Evolutionary conservation across 441 rosid species (phyloP).

Genomic region (Jatropha multifida): DNA sequence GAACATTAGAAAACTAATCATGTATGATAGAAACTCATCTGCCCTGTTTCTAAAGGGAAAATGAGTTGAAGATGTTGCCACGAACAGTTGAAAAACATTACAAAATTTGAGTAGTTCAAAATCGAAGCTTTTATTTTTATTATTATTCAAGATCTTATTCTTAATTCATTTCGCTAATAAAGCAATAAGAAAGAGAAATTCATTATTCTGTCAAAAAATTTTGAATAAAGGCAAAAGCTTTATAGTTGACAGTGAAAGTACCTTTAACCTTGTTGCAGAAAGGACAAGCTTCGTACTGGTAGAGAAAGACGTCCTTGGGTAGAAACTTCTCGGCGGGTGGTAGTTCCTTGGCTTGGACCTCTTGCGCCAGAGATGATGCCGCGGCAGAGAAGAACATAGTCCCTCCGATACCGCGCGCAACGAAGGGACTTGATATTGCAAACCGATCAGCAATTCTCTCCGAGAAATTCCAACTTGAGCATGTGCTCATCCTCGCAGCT

Average conservation of each 20-base stretch:
- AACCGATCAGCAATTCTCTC: slow-evolving; percentile 33
- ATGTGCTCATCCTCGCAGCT: slow-evolving; percentile 34
- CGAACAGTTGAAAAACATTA: neutral
- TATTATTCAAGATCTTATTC: neutral
- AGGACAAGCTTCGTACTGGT: slow-evolving; percentile 97
- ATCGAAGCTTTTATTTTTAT: neutral
- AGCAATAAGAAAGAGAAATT: neutral
- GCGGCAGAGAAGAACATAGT: slow-evolving; percentile 54
- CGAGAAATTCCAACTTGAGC: slow-evolving; percentile 29
- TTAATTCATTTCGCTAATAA: neutral
- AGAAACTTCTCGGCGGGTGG: slow-evolving; percentile 35
- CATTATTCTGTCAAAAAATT: neutral
- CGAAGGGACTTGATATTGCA: slow-evolving; percentile 34
- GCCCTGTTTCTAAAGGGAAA: neutral
- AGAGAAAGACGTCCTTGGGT: slow-evolving; percentile 70
- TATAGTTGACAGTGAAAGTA: slow-evolving; percentile 11
- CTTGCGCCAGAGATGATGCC: slow-evolving; percentile 51
- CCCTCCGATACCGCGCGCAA: slow-evolving; percentile 36
- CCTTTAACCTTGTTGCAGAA: slow-evolving; percentile 97
- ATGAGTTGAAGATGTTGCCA: neutral
- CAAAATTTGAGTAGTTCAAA: neutral
- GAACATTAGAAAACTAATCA: no score
- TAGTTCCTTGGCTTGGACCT: slow-evolving; percentile 54
- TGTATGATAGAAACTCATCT: neutral
- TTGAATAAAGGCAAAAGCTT: neutral